A percentile compares a stretch with the other conserved stretches of the same genome.
phyloP scores from a whole-genome alignment of 768 basidiomycete genomes.

The Tulasnella sp. region DNA sequence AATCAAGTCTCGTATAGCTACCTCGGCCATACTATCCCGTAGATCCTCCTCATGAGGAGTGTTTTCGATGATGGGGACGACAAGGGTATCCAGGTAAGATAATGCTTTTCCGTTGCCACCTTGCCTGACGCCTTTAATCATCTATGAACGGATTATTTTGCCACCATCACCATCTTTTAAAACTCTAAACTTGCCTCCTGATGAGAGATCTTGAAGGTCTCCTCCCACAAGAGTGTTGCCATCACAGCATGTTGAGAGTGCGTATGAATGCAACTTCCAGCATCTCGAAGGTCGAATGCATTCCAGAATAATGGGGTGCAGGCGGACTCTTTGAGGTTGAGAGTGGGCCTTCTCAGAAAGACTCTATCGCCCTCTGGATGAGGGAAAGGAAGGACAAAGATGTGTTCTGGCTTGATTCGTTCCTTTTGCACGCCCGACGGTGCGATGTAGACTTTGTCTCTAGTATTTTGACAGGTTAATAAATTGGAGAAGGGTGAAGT shows the following conservation, averaged over 20 bases:
- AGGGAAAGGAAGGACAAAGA: slow-evolving; percentile 78
- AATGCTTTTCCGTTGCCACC: slow-evolving; percentile 66
- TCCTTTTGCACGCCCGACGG: slow-evolving; percentile 90
- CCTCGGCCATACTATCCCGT: slow-evolving; percentile 73
- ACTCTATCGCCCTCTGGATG: slow-evolving; percentile 59
- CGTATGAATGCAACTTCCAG: slow-evolving; percentile 83
- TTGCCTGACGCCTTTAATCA: slow-evolving; percentile 82
- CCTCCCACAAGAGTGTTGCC: slow-evolving; percentile 66
- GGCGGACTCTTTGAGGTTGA: slow-evolving; percentile 69
- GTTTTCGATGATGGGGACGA: slow-evolving; percentile 82
- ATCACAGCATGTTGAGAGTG: slow-evolving; percentile 87
- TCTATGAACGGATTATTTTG: slow-evolving; percentile 31
- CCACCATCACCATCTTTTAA: not conserved
- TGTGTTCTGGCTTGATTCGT: slow-evolving; percentile 67
- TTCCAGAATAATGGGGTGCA: slow-evolving; percentile 92
- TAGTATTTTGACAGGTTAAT: slow-evolving; percentile 20
- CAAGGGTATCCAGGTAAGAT: slow-evolving; percentile 76
- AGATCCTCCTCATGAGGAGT: slow-evolving; percentile 86
- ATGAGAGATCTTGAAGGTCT: slow-evolving; percentile 69
- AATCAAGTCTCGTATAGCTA: slow-evolving; percentile 2
- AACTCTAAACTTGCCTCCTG: slow-evolving; percentile 34
- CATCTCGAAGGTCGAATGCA: slow-evolving; percentile 65
- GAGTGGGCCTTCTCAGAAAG: slow-evolving; percentile 63
- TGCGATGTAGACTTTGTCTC: slow-evolving; percentile 73
- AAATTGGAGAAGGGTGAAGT: not conserved